These are phyloP conservation scores for Moesziomyces antarcticus DNA, from an alignment of 1,284 basidiomycete species.

Conservation along the genomic window DNA sequence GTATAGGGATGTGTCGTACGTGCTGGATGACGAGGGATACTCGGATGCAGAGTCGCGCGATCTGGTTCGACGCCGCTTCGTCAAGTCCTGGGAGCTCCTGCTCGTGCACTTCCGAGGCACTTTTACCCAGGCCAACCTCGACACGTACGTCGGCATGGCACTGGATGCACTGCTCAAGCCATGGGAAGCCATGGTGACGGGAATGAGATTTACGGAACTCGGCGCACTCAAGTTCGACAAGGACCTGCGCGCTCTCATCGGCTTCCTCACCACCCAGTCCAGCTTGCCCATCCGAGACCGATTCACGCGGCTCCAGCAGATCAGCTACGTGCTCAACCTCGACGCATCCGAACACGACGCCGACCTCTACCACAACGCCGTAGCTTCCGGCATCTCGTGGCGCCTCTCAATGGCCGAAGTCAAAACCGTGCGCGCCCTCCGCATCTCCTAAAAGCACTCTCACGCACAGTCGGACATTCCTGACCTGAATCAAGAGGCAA, in stretches of 20 bases:
- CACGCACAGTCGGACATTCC: not conserved
- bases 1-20: constrained; percentile 87
- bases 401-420: constrained; percentile 58
- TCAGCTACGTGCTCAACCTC: constrained; percentile 89
- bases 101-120: constrained; percentile 75
- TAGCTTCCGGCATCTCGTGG: constrained; percentile 55
- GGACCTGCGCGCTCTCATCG: constrained; percentile 84
- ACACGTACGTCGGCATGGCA: constrained; percentile 82
- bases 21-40: constrained; percentile 85
- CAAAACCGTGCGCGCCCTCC: constrained; percentile 33
- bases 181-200: constrained; percentile 88
- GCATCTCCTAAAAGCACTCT: constrained; percentile 6
- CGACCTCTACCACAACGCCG: constrained; percentile 56
- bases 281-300: constrained; percentile 85
- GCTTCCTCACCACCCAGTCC: constrained; percentile 85
- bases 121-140: constrained; percentile 88
- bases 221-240: constrained; percentile 97
- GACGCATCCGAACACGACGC: constrained; percentile 87
- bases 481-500: too few species aligned
- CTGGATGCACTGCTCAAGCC: constrained; percentile 88
- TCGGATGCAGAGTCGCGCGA: constrained; percentile 85
- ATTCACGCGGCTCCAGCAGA: constrained; percentile 90
- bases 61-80: constrained; percentile 84
- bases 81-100: constrained; percentile 82
- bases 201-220: constrained; percentile 89